Conservation (phyloP, 2,329 filamentous ascomycete species). For the Diaporthe caulivora region DNA sequence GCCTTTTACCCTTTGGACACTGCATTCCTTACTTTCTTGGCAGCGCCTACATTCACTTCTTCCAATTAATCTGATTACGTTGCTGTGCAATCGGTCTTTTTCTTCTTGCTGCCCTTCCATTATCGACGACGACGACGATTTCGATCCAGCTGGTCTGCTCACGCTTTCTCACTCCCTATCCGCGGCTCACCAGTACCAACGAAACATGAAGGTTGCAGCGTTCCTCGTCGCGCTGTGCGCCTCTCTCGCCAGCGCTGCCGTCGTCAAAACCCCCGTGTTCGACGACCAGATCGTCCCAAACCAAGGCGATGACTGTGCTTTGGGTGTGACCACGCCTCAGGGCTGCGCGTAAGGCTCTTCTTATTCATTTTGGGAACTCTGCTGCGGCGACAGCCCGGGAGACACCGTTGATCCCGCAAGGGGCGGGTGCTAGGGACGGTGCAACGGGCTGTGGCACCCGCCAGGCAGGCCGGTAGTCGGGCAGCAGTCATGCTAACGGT, state of each 20-base stretch:
- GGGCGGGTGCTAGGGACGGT: no score
- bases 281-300: constrained; percentile 64
- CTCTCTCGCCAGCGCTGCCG: constrained; percentile 63
- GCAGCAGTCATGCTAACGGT: neutral
- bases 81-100: constrained; percentile 30
- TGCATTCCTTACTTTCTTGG: constrained; percentile 19
- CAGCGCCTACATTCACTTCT: constrained; percentile 9
- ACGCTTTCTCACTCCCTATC: neutral
- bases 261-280: constrained; percentile 67
- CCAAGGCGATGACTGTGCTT: constrained; percentile 64
- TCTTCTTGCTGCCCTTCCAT: neutral
- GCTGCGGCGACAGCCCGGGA: no score
- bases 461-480: neutral
- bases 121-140: neutral
- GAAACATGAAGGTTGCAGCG: constrained; percentile 57
- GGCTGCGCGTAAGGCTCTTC: constrained; percentile 67
- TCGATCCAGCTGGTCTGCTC: constrained; percentile 16
- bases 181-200: neutral
- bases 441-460: neutral
- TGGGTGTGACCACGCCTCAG: constrained; percentile 66
- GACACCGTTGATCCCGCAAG: no score
- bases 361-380: neutral
- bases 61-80: constrained; percentile 8
- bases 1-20: neutral
- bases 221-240: constrained; percentile 58